Conservation (phyloP, 768 basidiomycete species). For the Agaricus bisporus region DNA sequence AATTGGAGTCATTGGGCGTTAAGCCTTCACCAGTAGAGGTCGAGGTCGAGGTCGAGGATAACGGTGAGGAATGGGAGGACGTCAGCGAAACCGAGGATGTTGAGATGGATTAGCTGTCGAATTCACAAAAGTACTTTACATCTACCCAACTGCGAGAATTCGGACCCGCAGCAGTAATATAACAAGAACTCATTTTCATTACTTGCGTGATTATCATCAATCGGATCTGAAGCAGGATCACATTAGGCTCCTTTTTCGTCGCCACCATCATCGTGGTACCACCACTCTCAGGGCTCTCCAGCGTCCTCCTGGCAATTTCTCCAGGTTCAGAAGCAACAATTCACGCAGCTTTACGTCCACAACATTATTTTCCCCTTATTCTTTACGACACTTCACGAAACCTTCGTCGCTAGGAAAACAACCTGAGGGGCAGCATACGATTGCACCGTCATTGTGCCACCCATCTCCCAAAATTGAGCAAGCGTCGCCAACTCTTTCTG, state of each 20-base stretch:
- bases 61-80: conserved; percentile 56
- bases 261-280: not conserved
- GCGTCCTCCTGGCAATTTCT: not conserved
- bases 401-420: too few species aligned
- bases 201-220: not conserved
- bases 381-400: too few species aligned
- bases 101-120: conserved; percentile 41
- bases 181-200: too few species aligned
- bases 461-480: not conserved
- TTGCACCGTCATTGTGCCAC: not conserved
- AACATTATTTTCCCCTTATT: too few species aligned
- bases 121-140: not conserved
- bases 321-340: not conserved
- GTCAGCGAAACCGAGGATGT: conserved; percentile 57
- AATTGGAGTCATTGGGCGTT: conserved; percentile 64
- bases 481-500: too few species aligned
- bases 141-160: not conserved
- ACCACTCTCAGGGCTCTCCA: not conserved
- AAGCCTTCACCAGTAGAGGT: conserved; percentile 53
- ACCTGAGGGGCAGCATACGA: too few species aligned
- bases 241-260: not conserved
- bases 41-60: conserved; percentile 42
- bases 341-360: too few species aligned
- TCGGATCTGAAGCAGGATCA: not conserved
- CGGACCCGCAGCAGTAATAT: not conserved